Percentiles rank a stretch among this genome's conserved stretches.
phyloP scores from a whole-genome alignment of 768 basidiomycete genomes.

The Symmetrospora coprosmae region DNA sequence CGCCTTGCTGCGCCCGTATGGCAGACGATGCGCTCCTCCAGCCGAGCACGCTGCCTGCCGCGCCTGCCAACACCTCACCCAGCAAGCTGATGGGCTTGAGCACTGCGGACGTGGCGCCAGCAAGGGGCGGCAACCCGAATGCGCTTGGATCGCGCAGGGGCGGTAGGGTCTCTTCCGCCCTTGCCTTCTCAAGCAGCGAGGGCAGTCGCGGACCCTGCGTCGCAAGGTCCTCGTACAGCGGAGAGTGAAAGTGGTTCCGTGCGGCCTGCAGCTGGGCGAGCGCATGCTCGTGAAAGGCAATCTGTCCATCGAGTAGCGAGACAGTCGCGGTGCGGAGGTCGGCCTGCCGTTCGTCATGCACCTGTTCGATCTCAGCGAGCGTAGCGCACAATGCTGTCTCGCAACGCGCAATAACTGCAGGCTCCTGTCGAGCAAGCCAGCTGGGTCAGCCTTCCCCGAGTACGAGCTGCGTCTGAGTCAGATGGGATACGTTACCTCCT shows the following conservation, averaged over 20 bases:
- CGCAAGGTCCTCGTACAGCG: constrained; percentile 43
- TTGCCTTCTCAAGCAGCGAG: constrained; percentile 15
- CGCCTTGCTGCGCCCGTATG: constrained; percentile 1
- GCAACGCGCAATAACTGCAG: too few relatives aligned
- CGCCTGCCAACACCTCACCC: neutral
- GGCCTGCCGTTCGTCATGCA: constrained; percentile 58
- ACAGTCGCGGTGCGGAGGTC: constrained; percentile 50
- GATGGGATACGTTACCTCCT: too few relatives aligned
- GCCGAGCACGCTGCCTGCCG: neutral
- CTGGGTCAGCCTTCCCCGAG: too few relatives aligned
- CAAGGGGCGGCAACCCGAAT: neutral
- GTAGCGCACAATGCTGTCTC: constrained; percentile 79
- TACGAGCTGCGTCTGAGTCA: too few relatives aligned
- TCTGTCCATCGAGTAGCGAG: constrained; percentile 66
- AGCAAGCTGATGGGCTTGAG: neutral
- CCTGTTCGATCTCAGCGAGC: constrained; percentile 72
- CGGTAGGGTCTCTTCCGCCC: neutral
- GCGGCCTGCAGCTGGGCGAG: constrained; percentile 49
- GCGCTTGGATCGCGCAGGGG: neutral
- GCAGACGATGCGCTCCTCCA: constrained; percentile 15
- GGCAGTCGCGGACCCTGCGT: constrained; percentile 25
- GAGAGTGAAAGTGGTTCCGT: constrained; percentile 45
- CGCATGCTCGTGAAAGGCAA: constrained; percentile 58
- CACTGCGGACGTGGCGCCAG: neutral
- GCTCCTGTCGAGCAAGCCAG: too few relatives aligned